phyloP scores from a whole-genome alignment of 192 early-diverging fungal genomes.

The Pilaira anomala region DNA sequence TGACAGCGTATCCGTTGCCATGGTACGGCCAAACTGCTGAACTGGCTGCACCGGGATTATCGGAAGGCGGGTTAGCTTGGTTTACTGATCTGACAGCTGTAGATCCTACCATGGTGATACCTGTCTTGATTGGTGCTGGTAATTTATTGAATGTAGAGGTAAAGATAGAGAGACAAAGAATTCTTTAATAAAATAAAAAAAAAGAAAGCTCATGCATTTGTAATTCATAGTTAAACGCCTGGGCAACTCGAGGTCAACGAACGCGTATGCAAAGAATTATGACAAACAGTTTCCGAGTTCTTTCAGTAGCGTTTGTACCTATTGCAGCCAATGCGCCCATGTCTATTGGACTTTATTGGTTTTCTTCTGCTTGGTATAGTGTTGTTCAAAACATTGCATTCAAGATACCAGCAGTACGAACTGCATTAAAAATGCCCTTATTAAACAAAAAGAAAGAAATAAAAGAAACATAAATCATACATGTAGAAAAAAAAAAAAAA shows the following conservation, averaged over 20 bases:
- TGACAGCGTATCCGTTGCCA: slow-evolving; percentile 60
- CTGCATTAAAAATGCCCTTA: slow-evolving; percentile 24
- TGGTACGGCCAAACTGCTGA: slow-evolving; percentile 39
- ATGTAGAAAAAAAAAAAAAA: no score
- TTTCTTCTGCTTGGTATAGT: slow-evolving; percentile 63
- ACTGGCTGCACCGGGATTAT: slow-evolving; percentile 46
- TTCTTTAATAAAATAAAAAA: not conserved
- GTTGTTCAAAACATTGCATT: slow-evolving; percentile 60
- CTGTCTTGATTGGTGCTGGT: slow-evolving; percentile 57
- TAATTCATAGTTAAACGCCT: slow-evolving; percentile 40
- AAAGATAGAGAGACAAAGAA: not conserved
- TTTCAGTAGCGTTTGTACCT: slow-evolving; percentile 61
- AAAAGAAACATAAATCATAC: no score
- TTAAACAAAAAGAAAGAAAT: no score
- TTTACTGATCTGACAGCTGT: slow-evolving; percentile 57
- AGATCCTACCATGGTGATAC: slow-evolving; percentile 69
- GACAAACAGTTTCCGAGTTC: slow-evolving; percentile 49
- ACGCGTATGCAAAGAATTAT: slow-evolving; percentile 41
- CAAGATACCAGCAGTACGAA: slow-evolving; percentile 40
- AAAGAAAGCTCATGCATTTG: not conserved
- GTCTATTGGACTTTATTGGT: slow-evolving; percentile 70
- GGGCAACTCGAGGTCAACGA: slow-evolving; percentile 36
- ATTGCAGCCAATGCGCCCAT: slow-evolving; percentile 67
- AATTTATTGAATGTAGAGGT: slow-evolving; percentile 76
- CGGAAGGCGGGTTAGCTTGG: slow-evolving; percentile 58